A percentile compares a stretch with the other conserved stretches of the same genome.
These are phyloP conservation scores for Chondrostereum purpureum DNA, from an alignment of 1,284 basidiomycete species.

Conservation along the genomic window DNA sequence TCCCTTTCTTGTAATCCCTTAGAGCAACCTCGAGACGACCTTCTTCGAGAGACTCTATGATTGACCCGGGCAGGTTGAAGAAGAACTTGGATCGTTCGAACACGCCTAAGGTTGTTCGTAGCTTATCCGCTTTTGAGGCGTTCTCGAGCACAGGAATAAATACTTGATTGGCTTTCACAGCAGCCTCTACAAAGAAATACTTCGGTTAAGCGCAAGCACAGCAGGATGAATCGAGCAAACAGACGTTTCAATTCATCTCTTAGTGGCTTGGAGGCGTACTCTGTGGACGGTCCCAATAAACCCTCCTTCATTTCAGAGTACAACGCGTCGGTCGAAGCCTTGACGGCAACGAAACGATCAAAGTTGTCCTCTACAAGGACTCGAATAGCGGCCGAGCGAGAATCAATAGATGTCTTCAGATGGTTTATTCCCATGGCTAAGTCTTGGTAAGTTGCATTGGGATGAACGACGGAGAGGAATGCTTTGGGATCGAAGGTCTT, in stretches of 20 bases:
- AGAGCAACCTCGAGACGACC: constrained; percentile 91
- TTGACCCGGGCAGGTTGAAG: constrained; percentile 91
- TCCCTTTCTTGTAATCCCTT: constrained; percentile 96
- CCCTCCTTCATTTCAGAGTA: constrained; percentile 93
- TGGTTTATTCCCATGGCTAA: constrained; percentile 70
- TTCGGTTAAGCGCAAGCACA: neutral
- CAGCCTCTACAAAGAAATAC: constrained; percentile 65
- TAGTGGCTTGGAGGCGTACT: constrained; percentile 81
- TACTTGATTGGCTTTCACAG: constrained; percentile 90
- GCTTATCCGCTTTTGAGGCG: constrained; percentile 88
- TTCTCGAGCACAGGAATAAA: constrained; percentile 97
- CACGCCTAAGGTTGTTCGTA: constrained; percentile 89
- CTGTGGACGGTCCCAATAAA: constrained; percentile 68
- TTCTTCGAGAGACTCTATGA: constrained; percentile 92
- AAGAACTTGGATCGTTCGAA: constrained; percentile 98
- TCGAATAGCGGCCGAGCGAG: constrained; percentile 87
- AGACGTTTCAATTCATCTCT: constrained; percentile 80
- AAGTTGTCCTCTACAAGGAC: constrained; percentile 98
- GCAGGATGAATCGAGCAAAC: constrained; percentile 16
- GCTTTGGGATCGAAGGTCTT: constrained; percentile 96
- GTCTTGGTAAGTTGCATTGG: constrained; percentile 94
- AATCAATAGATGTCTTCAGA: constrained; percentile 75
- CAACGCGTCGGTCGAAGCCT: constrained; percentile 90
- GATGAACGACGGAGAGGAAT: constrained; percentile 89
- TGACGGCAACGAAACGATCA: constrained; percentile 96